These are phyloP conservation scores for Cadophora sp. DNA, from an alignment of 2,329 filamentous ascomycete species.

Conservation along the genomic window DNA sequence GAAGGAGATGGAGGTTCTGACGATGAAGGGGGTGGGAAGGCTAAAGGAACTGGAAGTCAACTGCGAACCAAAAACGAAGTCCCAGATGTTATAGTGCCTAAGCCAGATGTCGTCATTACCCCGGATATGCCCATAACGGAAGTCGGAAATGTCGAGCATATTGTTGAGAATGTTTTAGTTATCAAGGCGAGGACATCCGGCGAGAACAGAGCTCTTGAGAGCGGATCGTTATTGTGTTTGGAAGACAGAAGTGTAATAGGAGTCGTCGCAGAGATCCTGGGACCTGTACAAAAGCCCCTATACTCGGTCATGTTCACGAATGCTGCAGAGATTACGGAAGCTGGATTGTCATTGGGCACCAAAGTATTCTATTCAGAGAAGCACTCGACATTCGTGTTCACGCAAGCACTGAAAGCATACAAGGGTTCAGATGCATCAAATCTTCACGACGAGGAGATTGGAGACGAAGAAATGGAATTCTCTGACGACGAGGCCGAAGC, in stretches of 20 bases:
- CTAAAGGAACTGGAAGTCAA: constrained; percentile 51
- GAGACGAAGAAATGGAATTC: constrained; percentile 88
- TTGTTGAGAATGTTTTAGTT: constrained; percentile 80
- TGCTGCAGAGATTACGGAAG: constrained; percentile 69
- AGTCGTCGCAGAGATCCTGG: constrained; percentile 83
- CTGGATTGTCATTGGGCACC: constrained; percentile 71
- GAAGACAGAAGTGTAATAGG: constrained; percentile 79
- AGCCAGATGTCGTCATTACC: constrained; percentile 80
- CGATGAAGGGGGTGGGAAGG: constrained; percentile 67
- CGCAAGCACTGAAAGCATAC: constrained; percentile 75
- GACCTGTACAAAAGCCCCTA: constrained; percentile 82
- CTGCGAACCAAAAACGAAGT: constrained; percentile 86
- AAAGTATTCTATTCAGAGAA: constrained; percentile 80
- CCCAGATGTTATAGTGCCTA: constrained; percentile 67
- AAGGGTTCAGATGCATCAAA: constrained; percentile 97
- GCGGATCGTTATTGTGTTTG: constrained; percentile 82
- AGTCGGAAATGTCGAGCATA: constrained; percentile 76
- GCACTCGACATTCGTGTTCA: constrained; percentile 86
- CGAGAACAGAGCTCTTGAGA: constrained; percentile 84
- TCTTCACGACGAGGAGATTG: constrained; percentile 90
- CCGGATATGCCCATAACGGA: constrained; percentile 77
- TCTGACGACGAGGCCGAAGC: constrained; percentile 96
- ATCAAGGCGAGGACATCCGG: constrained; percentile 81
- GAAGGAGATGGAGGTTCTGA: constrained; percentile 80
- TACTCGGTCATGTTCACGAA: constrained; percentile 83